phyloP scores from a whole-genome alignment of 768 basidiomycete genomes.

The Leccinum obscurum region DNA sequence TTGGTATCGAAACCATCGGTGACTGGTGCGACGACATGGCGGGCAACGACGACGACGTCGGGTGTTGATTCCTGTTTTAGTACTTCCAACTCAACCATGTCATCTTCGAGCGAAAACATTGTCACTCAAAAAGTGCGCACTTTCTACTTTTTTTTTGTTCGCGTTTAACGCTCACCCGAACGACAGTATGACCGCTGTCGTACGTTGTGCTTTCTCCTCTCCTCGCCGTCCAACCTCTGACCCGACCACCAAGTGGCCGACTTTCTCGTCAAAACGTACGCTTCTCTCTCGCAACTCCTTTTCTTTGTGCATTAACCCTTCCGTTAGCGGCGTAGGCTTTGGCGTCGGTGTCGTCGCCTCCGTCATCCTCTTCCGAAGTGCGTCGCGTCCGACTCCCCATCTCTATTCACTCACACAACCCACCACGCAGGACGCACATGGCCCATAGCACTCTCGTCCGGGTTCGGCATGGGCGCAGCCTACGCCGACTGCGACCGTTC shows the following conservation, averaged over 20 bases:
- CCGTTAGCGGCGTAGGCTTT: constrained; percentile 78
- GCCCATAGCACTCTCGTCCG: constrained; percentile 85
- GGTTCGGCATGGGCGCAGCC: constrained; percentile 84
- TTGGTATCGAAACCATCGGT: constrained; percentile 47
- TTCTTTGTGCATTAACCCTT: constrained; percentile 8
- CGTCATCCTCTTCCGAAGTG: constrained; percentile 89
- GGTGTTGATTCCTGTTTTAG: constrained; percentile 28
- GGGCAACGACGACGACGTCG: not conserved
- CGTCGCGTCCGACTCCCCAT: constrained; percentile 36
- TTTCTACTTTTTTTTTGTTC: not conserved
- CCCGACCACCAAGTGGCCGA: constrained; percentile 58
- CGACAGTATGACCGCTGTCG: constrained; percentile 81
- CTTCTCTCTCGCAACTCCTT: constrained; percentile 20
- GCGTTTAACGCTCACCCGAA: not conserved
- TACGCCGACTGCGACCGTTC: constrained; percentile 92
- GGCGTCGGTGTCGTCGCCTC: constrained; percentile 86
- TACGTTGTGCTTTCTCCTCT: constrained; percentile 48
- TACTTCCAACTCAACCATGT: constrained; percentile 49
- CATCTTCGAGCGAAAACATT: constrained; percentile 85
- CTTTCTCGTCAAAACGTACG: constrained; percentile 83
- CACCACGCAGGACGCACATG: constrained; percentile 76
- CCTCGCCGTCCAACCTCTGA: constrained; percentile 21
- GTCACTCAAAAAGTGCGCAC: constrained; percentile 78
- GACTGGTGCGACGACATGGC: constrained; percentile 77
- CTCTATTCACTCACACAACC: constrained; percentile 10